Evolutionary conservation across 176 grass and related monocot species (phyloP), one percentile per base, ranked within the genome.

Genomic region (Ampelocalamus luodianensis): DNA sequence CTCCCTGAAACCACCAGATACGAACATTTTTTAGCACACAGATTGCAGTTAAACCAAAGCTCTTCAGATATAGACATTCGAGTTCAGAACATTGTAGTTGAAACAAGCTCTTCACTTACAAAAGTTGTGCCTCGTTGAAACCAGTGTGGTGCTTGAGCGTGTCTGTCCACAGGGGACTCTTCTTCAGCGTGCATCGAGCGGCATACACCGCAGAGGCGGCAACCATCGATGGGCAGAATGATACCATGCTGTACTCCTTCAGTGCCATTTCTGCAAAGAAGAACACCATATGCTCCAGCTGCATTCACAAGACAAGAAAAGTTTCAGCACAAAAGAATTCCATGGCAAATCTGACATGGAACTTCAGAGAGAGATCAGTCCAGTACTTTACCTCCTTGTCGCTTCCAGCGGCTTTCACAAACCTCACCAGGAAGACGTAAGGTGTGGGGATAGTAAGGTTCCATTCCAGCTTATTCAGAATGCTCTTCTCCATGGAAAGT

Each of bases 391-490:
- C 94, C 92, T 93, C 66, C 50, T 91, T 87, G 53, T 95, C 89
- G 23, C 87, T 29, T 5, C 69, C 73, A 0, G 92, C 86, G 12
- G 92, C 92, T 34, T 97, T 95, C 29, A 89, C 40, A n/a, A 98
- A 98, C 9, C 93, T 78, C 11, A 88, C 68, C 4, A 98, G 85
- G 78, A 98, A 98, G 24, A 93, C 81, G 15, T 95, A 98, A 4
- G 45, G 44, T 0, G 95, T 98, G 10, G 91, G 93, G 6, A 98
- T 68, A 4, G 93, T 93, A 8, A 98, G 75, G 68, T 92, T 93
- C 93, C 95, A 95, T n/a, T 91, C 80, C 13, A 98, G 65, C 36
- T 11, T 86, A 63, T 98, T 88, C 62, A 98, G 49, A 12, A 98
- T 98, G 15, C 27, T 26, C 69, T 95, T 98, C 78, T 98, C 95